Base-by-base conservation (phyloP, 441 rosid genomes). In the Pelargonium cotyledonis region DNA sequence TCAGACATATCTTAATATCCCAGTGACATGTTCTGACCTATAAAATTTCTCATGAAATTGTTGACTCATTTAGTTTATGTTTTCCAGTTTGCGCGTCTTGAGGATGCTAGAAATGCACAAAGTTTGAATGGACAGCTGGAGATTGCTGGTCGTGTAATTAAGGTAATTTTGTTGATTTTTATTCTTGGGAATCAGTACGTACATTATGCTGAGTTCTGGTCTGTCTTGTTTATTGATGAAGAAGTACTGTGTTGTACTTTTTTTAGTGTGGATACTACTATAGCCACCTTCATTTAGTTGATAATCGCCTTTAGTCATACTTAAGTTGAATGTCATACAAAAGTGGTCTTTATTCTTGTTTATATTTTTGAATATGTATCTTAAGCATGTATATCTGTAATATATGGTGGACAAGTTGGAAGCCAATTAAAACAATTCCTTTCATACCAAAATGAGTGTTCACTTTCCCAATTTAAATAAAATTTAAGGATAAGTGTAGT, bases 101-200 rank as follows among this genome's bases (percentile, higher is more conserved):
- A 92, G 79, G 98, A 95, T 89, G 94, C 98, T 67, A 86, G 85
- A 73, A 89, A 88, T 82, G 98, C 97, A 8, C 74, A 90, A 70
- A 92, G 85, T 83, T 80, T 95, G 76, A 90, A 95, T 83, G 99
- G 96, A 69, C 90, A 86, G 66, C 78, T 95, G 77, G 98, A 92
- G 81, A 87, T 95, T 83, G 98, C 92, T 1, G 88, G 95, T 58
- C 95, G 95, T 44, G 81, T 88, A n/a, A 92, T 95, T 79, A 92
- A 95, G 98, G 99, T 90, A 79, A 51, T 68, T 21, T 68, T 31
- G 5, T 47, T 47, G 5, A 0, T 49, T 5, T 15, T 57, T 23
- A 12, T 12, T 64, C 64, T 49, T 0, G 3, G 26, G 43, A 47
- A 10, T 60, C 61, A 43, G 18, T 53, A 12, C 38, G 19, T 35